phyloP scores from a whole-genome alignment of 257 asterid species.

The Fraxinus quadrangulata region DNA sequence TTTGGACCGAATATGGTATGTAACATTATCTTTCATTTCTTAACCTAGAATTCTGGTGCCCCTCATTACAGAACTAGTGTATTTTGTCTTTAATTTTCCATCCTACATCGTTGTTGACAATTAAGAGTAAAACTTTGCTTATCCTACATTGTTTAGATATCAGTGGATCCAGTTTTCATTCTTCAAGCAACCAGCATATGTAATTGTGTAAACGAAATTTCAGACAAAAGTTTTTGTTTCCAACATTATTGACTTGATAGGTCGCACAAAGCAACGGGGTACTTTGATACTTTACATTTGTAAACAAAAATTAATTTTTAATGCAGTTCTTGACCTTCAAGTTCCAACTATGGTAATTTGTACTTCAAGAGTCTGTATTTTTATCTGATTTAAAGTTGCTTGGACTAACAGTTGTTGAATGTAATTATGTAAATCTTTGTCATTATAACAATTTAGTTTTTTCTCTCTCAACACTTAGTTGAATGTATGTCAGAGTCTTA shows the following conservation, averaged over 20 bases:
- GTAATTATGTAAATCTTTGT: background rate
- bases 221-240: background rate
- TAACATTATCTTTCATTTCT: background rate
- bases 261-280: background rate
- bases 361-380: background rate
- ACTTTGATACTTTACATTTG: background rate
- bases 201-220: background rate
- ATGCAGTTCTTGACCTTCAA: background rate
- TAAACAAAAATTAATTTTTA: background rate
- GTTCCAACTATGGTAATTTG: background rate
- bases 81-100: background rate
- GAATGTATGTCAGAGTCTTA: background rate
- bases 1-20: slow-evolving; percentile 64
- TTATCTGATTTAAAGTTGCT: background rate
- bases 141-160: background rate
- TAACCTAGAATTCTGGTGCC: background rate
- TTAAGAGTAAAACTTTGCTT: background rate
- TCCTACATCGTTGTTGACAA: background rate
- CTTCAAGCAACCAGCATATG: background rate
- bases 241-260: background rate
- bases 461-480: background rate
- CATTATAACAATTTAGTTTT: background rate
- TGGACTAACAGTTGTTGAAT: background rate
- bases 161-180: background rate
- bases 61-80: background rate